phyloP scores from a whole-genome alignment of 2,329 filamentous ascomycete species.

The Colletotrichum sp. region DNA sequence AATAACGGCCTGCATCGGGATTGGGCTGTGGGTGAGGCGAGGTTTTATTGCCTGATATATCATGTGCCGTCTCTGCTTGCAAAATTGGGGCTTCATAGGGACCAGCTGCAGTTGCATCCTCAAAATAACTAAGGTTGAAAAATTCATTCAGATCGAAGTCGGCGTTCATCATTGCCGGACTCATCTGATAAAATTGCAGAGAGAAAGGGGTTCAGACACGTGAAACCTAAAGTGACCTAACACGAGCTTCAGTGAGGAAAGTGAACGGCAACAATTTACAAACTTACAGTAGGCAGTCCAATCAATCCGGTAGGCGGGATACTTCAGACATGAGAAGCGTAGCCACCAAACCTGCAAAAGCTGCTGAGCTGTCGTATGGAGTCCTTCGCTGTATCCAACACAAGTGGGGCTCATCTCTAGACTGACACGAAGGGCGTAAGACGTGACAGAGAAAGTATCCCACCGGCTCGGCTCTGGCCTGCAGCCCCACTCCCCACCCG shows the following conservation, averaged over 20 bases:
- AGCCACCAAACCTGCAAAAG: not conserved
- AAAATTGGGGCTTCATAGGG: not conserved
- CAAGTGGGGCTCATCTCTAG: not conserved
- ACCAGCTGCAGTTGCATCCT: not conserved
- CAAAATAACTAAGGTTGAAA: not conserved
- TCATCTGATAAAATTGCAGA: not conserved
- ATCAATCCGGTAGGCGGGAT: not conserved
- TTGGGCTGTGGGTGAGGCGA: not conserved
- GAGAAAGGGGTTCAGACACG: not conserved
- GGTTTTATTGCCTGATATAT: not conserved
- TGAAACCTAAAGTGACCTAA: not conserved
- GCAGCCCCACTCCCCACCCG: not conserved
- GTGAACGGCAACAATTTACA: not conserved
- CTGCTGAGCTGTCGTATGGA: not conserved
- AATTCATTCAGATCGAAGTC: not conserved
- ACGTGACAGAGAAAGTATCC: not conserved
- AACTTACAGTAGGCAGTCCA: not conserved
- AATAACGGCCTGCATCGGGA: not conserved
- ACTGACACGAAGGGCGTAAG: not conserved
- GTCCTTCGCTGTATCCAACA: not conserved
- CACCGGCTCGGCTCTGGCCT: not conserved
- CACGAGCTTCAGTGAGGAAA: not conserved
- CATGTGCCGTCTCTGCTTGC: not conserved
- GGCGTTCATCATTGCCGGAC: not conserved
- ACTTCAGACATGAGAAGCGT: not conserved